Evolutionary conservation across 805 yeast genomes (phyloP).

Genomic region (Saccharomycopsis amapae): DNA sequence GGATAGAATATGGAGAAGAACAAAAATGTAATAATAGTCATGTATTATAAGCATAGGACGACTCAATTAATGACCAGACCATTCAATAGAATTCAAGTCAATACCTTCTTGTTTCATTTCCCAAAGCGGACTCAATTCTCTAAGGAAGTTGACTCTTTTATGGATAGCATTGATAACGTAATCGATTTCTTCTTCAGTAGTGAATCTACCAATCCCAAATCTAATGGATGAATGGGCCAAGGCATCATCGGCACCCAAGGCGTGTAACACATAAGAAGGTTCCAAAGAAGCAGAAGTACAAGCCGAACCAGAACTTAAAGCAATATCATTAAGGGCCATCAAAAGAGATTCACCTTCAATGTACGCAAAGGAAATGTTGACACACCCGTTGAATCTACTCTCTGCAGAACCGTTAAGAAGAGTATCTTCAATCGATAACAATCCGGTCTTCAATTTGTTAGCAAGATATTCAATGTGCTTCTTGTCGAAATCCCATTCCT

Average conservation of each 20-base stretch:
- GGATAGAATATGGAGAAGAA: no score
- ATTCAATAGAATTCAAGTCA: slow-evolving; percentile 86
- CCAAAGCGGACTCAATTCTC: slow-evolving; percentile 94
- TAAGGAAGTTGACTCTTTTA: slow-evolving; percentile 82
- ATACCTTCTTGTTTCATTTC: slow-evolving; percentile 99
- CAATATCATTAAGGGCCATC: slow-evolving; percentile 97
- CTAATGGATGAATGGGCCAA: slow-evolving; percentile 97
- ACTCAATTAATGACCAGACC: slow-evolving; percentile 80
- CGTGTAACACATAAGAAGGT: slow-evolving; percentile 94
- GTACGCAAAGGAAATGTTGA: slow-evolving; percentile 92
- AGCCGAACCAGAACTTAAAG: slow-evolving; percentile 93
- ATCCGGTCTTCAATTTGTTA: slow-evolving; percentile 60
- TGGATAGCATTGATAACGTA: slow-evolving; percentile 84
- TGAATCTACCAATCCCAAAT: slow-evolving; percentile 94
- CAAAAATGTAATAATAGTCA: no score
- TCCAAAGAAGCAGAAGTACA: slow-evolving; percentile 98
- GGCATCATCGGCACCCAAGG: slow-evolving; percentile 96
- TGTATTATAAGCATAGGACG: neutral
- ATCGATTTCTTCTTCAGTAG: slow-evolving; percentile 93
- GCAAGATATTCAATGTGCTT: slow-evolving; percentile 67
- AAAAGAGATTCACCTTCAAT: slow-evolving; percentile 95
- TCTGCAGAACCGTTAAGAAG: slow-evolving; percentile 78
- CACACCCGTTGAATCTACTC: slow-evolving; percentile 85
- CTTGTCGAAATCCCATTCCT: slow-evolving; percentile 69
- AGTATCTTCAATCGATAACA: slow-evolving; percentile 80